Base-by-base conservation (phyloP, 306 rosid genomes). In the Prunus salicina region DNA sequence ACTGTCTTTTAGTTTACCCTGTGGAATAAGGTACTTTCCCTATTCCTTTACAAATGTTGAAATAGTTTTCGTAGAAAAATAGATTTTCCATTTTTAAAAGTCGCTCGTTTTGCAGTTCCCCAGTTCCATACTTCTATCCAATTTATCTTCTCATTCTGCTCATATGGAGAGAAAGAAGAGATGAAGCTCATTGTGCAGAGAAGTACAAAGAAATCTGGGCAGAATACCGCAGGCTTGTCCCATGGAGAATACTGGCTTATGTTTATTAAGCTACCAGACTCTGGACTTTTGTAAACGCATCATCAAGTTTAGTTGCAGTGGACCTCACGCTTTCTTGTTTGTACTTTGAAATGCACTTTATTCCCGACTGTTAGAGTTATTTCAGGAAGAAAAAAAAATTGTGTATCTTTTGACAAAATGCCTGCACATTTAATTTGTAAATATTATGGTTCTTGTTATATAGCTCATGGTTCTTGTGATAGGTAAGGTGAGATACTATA, bases 161-260 rank as follows among this genome's bases (percentile, higher is more conserved):
- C 50, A 86, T 88, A 74, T 89, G 90, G 98, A 85, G 98, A 80
- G 98, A 94, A 72, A 82, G 98, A 87, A 83, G 98, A 76, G 98
- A 94, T 27, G 98, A 94, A 78, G 92, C 93, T 85, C 96, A 96
- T 14, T 94, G 98, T 56, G 96, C 96, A 1, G 87, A 88, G 85
- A 94, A 94, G 70, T 94, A 94, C 64, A 89, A 69, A 87, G 98
- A 94, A 41, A 84, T 87, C 76, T 94, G 98, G 98, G 76, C 75
- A 1, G 87, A 92, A 80, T 94, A 92, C 72, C 19, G 96, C 9
- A 74, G 71, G 43, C 93, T 85, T 72, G 98, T 94, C 79, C 96
- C 98, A 12, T 92, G 96, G 97, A 91, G 97, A 89, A 94, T 94
- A 78, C 73, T 94, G 68, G 97, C 97, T 63, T 89, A 84, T 67